A percentile compares a stretch with the other conserved stretches of the same genome.
Evolutionary conservation across 176 grass and related monocot species (phyloP).

Genomic region (Aegilops bicornis): DNA sequence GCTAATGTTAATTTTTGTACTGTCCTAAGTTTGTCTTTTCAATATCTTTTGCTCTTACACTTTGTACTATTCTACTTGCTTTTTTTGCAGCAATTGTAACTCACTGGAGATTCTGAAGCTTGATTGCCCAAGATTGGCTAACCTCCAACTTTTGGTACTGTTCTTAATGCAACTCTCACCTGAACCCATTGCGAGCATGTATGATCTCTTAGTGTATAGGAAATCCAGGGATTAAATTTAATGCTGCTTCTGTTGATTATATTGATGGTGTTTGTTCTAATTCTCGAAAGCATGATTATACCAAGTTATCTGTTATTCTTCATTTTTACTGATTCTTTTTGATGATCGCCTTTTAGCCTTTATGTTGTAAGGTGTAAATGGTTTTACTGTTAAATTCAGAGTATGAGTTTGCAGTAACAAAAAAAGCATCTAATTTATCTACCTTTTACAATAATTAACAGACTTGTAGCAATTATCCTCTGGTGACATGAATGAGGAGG

Average conservation of each 20-base stretch:
- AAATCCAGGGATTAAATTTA: not conserved
- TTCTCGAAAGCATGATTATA: not conserved
- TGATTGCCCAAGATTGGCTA: conserved; percentile 82
- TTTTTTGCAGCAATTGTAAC: conserved; percentile 66
- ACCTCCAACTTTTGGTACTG: conserved; percentile 82
- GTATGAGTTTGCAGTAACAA: not conserved
- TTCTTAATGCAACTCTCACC: not conserved
- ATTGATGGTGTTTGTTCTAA: not conserved
- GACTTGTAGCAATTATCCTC: not conserved
- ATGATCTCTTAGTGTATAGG: not conserved
- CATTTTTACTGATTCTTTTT: not conserved
- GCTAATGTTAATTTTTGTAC: conserved; percentile 19
- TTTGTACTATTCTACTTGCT: not conserved
- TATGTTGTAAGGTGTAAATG: not conserved
- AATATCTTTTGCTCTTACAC: not conserved
- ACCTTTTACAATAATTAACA: not conserved
- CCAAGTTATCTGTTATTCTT: not conserved
- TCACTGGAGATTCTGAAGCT: conserved; percentile 93
- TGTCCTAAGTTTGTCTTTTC: not conserved
- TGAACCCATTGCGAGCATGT: not conserved
- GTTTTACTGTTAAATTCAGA: not conserved
- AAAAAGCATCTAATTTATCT: not conserved
- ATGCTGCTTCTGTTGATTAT: not conserved
- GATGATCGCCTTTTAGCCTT: not conserved
- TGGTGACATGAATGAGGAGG: not conserved